Base-by-base conservation (phyloP, 495 filamentous ascomycete species). In the Podospora comata region DNA sequence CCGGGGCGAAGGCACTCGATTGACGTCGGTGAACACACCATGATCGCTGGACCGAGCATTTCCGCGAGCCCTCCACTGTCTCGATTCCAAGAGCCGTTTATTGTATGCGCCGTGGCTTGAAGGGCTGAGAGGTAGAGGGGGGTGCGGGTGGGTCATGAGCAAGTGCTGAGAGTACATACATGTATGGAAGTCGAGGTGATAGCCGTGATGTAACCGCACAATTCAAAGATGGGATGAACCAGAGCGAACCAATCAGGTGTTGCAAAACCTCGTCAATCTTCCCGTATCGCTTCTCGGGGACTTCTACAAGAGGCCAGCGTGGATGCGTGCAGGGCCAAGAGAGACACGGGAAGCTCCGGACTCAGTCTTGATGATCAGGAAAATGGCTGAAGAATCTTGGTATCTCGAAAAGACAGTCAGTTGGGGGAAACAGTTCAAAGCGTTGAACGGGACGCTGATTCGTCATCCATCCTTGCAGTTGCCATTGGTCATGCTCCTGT, bases 91-190 rank as follows among this genome's bases (percentile, higher is more conserved):
- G 39, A 48, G 39, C 39, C 39, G 39, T 48, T 48, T 16, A 11
- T 7, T 58, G 6, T 58, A 58, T 58, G 55, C 55, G 55, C 55
- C n/a, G 55, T 58, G 55, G 55, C 55, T 58, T 58, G 55, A 58
- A 58, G n/a, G 55, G 55, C 55, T 58, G 55, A 58, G 13, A 19
- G 9, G n/a, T 19, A 58, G 18, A 58, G 55, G 55, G 55, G 23
- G 55, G 55, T 58, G 23, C n/a, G 55, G 23, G 55, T 58, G 55
- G 55, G 23, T 19, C 55, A 20, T 58, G 55, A 39, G 34, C 34
- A 39, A 39, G 34, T 3, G 34, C 34, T 39, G 34, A 39, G 34
- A 39, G 34, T 39, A 23, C 23, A 23, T 23, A 2, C 2, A 39
- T 5, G 34, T 39, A 39, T 5, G 3, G 34, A 48, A 48, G 39